Percentiles rank a stretch among this genome's conserved stretches.
These are phyloP conservation scores for Lactifluus piperatus DNA, from an alignment of 768 basidiomycete genomes.

Conservation along the genomic window DNA sequence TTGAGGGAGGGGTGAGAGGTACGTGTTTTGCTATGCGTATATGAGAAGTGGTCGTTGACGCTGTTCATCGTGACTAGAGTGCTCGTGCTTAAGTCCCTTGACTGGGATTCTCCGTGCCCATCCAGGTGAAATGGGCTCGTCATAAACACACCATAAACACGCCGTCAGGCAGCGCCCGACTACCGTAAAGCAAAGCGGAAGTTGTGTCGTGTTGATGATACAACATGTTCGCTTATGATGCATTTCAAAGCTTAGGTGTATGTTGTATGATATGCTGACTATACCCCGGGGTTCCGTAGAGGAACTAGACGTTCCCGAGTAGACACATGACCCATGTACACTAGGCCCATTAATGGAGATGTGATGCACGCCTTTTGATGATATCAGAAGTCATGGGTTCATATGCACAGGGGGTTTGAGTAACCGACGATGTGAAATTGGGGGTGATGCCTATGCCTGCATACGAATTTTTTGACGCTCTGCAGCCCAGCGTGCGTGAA, in stretches of 20 bases:
- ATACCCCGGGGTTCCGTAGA: background rate
- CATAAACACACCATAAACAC: background rate
- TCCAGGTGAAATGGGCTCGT: constrained; percentile 4
- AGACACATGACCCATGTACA: constrained; percentile 8
- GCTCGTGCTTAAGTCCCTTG: background rate
- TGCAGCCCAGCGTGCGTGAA: constrained; percentile 69
- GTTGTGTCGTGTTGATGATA: constrained; percentile 9
- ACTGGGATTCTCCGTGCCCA: background rate
- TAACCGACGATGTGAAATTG: background rate
- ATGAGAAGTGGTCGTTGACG: constrained; percentile 3
- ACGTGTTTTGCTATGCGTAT: background rate
- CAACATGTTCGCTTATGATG: constrained; percentile 4
- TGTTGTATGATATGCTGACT: constrained; percentile 7
- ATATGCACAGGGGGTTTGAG: constrained; percentile 4
- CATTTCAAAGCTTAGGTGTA: constrained; percentile 2
- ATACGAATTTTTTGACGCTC: constrained; percentile 32
- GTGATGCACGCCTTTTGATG: constrained; percentile 6
- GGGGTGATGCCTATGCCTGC: background rate
- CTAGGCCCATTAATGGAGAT: constrained; percentile 1
- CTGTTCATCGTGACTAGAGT: background rate
- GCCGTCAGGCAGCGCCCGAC: background rate
- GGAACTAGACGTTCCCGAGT: background rate
- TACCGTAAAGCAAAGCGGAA: constrained; percentile 12
- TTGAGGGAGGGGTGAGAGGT: constrained; percentile 9
- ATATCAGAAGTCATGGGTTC: background rate